Evolutionary conservation across 2,329 filamentous ascomycete genomes (phyloP).

Genomic region (Parafenestella ontariensis): DNA sequence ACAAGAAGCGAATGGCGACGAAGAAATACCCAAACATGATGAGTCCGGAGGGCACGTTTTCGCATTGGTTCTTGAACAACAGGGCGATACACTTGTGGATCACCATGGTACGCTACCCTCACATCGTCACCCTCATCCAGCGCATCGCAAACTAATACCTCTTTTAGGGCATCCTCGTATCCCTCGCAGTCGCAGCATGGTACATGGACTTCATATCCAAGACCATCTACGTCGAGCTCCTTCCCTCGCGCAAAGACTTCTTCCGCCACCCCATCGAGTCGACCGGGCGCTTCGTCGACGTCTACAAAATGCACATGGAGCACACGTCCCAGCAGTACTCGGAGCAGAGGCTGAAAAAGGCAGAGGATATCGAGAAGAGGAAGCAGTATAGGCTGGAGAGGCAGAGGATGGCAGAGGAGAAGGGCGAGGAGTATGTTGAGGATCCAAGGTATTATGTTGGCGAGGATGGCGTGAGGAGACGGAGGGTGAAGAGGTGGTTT

Average conservation of each 20-base stretch:
- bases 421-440: slow-evolving; percentile 45
- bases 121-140: neutral
- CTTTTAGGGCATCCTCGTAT: slow-evolving; percentile 68
- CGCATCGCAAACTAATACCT: slow-evolving; percentile 2
- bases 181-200: slow-evolving; percentile 75
- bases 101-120: slow-evolving; percentile 69
- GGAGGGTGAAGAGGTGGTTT: slow-evolving; percentile 78
- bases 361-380: slow-evolving; percentile 89
- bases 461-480: slow-evolving; percentile 54
- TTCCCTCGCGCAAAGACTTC: slow-evolving; percentile 75
- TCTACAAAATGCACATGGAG: slow-evolving; percentile 77
- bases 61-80: slow-evolving; percentile 85
- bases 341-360: slow-evolving; percentile 73
- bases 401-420: slow-evolving; percentile 44
- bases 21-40: slow-evolving; percentile 89
- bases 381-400: slow-evolving; percentile 75
- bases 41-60: slow-evolving; percentile 80
- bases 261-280: slow-evolving; percentile 74
- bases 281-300: slow-evolving; percentile 69
- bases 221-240: slow-evolving; percentile 79
- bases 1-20: slow-evolving; percentile 69
- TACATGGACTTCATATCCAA: slow-evolving; percentile 78
- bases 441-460: slow-evolving; percentile 48
- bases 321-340: slow-evolving; percentile 72
- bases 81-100: slow-evolving; percentile 80